Evolutionary conservation across 495 filamentous ascomycete species (phyloP), one percentile per base, ranked within the genome.

Genomic region (Thozetella sp.): DNA sequence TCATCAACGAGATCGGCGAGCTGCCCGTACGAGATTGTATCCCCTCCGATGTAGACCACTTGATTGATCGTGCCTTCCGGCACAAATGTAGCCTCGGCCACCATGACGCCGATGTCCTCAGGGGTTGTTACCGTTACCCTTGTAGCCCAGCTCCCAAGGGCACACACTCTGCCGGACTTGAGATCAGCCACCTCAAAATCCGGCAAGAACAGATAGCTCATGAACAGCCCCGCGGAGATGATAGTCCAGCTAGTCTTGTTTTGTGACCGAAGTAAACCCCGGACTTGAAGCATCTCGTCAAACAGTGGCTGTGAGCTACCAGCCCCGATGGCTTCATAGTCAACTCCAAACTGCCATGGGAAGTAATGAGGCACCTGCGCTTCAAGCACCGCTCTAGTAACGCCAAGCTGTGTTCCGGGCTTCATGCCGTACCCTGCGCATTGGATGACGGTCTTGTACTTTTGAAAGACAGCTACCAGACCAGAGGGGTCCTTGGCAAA

Each of bases 261-360:
- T 65, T 87, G 82, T 6, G 63, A 63, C 2, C 82, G 64, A n/a
- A 89, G 70, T 34, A 84, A 27, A 22, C 77, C 68, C 20, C 86
- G 70, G 15, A 89, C 84, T 54, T 77, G 75, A 0, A 87, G 62
- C 72, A 89, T 84, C 77, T 88, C 86, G 55, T 83, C 83, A 56
- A 88, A 89, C 20, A 89, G 52, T 59, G 82, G 81, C 67, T 84
- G 79, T 52, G 77, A 76, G 22, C 77, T 80, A 0, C 78, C 83
- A 0, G 71, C 64, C 1, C 85, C 86, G 30, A 89, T 82, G 26
- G 72, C 69, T 57, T 86, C 82, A 64, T 90, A 89, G 62, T 90
- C 84, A 1, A 88, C 77, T 10, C 87, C 87, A 67, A 85, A 88
- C 67, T 91, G 86, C 86, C 87, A 88, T 1, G 87, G 86, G 15